A percentile compares a stretch with the other conserved stretches of the same genome.
phyloP scores from a whole-genome alignment of 768 basidiomycete species.

The Suillus plorans region DNA sequence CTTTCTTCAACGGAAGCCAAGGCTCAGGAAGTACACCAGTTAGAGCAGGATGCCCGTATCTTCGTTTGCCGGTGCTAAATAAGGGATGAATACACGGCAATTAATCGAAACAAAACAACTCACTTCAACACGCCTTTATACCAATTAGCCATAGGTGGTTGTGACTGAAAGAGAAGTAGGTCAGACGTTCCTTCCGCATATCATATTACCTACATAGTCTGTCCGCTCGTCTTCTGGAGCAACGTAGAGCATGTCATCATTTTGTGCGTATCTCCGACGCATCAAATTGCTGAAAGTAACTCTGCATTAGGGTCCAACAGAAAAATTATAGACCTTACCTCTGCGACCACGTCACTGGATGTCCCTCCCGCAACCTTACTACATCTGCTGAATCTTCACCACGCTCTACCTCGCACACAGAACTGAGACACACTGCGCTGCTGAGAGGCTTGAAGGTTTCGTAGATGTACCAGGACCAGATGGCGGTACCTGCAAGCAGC shows the following conservation, averaged over 20 bases:
- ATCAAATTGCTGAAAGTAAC: constrained; percentile 67
- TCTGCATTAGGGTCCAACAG: constrained; percentile 4
- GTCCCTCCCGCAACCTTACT: constrained; percentile 69
- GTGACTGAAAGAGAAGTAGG: constrained; percentile 53
- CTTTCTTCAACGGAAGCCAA: constrained; percentile 90
- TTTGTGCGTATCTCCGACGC: constrained; percentile 84
- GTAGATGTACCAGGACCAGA: constrained; percentile 82
- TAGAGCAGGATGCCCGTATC: constrained; percentile 94
- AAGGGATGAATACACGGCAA: constrained; percentile 9
- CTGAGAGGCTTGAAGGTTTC: constrained; percentile 69
- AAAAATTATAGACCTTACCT: constrained; percentile 48
- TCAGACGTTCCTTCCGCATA: not conserved
- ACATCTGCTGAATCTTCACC: constrained; percentile 87
- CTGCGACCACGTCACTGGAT: constrained; percentile 87
- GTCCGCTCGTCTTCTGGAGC: constrained; percentile 93
- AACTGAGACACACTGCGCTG: constrained; percentile 81
- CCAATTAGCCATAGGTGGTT: constrained; percentile 96
- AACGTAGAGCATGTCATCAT: constrained; percentile 93
- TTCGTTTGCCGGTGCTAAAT: constrained; percentile 83
- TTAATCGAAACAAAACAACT: constrained; percentile 13
- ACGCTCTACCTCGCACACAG: constrained; percentile 84
- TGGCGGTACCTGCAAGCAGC: constrained; percentile 68
- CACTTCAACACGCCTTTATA: constrained; percentile 92
- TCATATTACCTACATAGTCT: constrained; percentile 63
- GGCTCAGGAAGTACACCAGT: constrained; percentile 92